Evolutionary conservation across 768 basidiomycete species (phyloP).

Genomic region (Tulasnella calospora): DNA sequence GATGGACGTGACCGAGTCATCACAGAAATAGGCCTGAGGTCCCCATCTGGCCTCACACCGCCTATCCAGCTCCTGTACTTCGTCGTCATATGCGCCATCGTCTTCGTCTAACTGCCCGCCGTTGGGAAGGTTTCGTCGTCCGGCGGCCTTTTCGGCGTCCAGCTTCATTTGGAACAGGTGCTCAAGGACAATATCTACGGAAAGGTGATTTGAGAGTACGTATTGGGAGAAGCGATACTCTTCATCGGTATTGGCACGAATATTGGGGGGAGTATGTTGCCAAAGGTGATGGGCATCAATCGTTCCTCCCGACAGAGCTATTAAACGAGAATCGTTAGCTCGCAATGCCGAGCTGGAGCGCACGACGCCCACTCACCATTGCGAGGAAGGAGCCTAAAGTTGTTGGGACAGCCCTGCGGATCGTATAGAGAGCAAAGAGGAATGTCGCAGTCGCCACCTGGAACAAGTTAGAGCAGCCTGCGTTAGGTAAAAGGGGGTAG

Average conservation of each 20-base stretch:
- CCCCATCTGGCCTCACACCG: conserved; percentile 10
- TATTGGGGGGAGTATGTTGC: not conserved
- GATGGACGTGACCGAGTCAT: conserved; percentile 6
- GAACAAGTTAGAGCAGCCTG: not conserved
- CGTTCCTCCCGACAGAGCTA: conserved; percentile 12
- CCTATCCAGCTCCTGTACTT: not conserved
- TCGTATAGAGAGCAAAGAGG: conserved; percentile 19
- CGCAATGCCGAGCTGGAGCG: not conserved
- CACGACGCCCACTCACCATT: not conserved
- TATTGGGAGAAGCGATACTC: conserved; percentile 3
- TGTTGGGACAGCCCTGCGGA: conserved; percentile 20
- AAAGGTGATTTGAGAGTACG: not conserved
- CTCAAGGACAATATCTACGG: conserved; percentile 16
- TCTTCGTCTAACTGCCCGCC: conserved; percentile 9
- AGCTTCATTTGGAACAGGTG: not conserved
- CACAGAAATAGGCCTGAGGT: conserved; percentile 3
- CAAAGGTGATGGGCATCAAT: conserved; percentile 14
- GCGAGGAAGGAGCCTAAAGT: conserved; percentile 8
- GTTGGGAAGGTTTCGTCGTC: not conserved
- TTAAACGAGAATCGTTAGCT: not conserved
- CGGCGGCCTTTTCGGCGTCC: not conserved
- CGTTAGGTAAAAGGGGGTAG: not conserved
- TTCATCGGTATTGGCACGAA: conserved; percentile 14
- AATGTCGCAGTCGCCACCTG: conserved; percentile 21
- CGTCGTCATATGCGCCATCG: not conserved